Percentiles rank a stretch among this genome's conserved stretches.
phyloP scores from a whole-genome alignment of 257 asterid species.

The Rhazya stricta region DNA sequence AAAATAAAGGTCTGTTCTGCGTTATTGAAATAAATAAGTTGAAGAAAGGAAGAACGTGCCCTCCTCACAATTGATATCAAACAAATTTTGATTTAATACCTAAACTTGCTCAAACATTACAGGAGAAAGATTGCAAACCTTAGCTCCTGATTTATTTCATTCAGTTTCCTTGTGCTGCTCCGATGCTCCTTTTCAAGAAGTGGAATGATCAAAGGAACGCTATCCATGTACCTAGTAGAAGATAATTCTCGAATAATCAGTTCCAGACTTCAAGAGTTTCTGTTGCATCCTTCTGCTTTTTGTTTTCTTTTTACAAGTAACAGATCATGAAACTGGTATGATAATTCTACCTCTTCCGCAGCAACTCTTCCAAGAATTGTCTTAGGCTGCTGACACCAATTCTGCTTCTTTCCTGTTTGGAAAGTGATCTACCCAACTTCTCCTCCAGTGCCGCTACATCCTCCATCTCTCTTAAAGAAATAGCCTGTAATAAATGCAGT shows the following conservation, averaged over 20 bases:
- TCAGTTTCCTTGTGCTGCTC: constrained; percentile 69
- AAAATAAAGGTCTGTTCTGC: not conserved
- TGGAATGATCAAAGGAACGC: constrained; percentile 84
- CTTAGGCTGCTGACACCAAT: constrained; percentile 92
- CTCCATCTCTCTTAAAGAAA: constrained; percentile 76
- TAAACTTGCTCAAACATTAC: constrained; percentile 2
- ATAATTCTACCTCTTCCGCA: constrained; percentile 59
- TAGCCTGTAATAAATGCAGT: constrained; percentile 40
- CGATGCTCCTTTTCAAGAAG: constrained; percentile 92
- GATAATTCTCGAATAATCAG: constrained; percentile 25
- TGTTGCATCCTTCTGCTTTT: not conserved
- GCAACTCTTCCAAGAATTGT: constrained; percentile 88
- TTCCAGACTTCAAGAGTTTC: constrained; percentile 4
- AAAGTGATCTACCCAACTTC: constrained; percentile 84
- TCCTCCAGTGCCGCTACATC: constrained; percentile 83
- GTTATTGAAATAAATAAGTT: not conserved
- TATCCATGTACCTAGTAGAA: constrained; percentile 74
- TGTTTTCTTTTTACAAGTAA: not conserved
- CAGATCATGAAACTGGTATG: not conserved
- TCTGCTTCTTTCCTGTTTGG: constrained; percentile 78
- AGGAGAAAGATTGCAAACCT: constrained; percentile 42
- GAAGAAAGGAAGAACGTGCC: not conserved
- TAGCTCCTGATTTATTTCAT: constrained; percentile 83
- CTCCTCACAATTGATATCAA: constrained; percentile 1
- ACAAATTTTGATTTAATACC: not conserved